Evolutionary conservation across 2,329 filamentous ascomycete species (phyloP).

Genomic region (Pochonia chlamydosporia): DNA sequence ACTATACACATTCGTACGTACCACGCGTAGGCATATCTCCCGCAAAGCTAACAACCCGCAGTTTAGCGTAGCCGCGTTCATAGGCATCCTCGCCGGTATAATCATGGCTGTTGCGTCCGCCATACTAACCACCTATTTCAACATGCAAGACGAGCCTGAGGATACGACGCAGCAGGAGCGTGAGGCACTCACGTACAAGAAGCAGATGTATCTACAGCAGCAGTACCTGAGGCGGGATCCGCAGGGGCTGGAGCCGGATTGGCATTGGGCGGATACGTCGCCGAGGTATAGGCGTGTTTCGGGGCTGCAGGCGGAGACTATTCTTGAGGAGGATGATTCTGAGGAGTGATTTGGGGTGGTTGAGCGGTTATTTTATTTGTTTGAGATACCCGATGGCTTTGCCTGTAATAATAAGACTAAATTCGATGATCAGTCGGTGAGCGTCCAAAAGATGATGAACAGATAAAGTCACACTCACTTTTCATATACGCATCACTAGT

Average conservation of each 20-base stretch:
- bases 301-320: slow-evolving; percentile 58
- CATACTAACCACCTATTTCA: slow-evolving; percentile 46
- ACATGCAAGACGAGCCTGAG: slow-evolving; percentile 28
- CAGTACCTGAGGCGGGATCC: slow-evolving; percentile 6
- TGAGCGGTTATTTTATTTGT: no score
- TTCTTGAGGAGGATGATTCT: slow-evolving; percentile 66
- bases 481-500: no score
- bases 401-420: no score
- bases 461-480: no score
- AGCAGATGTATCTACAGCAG: slow-evolving; percentile 7
- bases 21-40: background rate
- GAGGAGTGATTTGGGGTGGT: slow-evolving; percentile 28
- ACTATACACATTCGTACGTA: background rate
- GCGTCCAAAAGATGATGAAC: no score
- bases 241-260: slow-evolving; percentile 28
- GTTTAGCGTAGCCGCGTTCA: slow-evolving; percentile 59
- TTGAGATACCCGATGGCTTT: no score
- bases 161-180: slow-evolving; percentile 7
- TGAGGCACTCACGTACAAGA: slow-evolving; percentile 5
- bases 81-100: slow-evolving; percentile 60
- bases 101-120: slow-evolving; percentile 52
- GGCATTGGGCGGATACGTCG: slow-evolving; percentile 29
- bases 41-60: slow-evolving; percentile 12
- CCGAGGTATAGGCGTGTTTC: slow-evolving; percentile 33
- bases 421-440: no score